A percentile compares a stretch with the other conserved stretches of the same genome.
Conservation (phyloP, 441 rosid genomes). For the Euphorbia celastroides region DNA sequence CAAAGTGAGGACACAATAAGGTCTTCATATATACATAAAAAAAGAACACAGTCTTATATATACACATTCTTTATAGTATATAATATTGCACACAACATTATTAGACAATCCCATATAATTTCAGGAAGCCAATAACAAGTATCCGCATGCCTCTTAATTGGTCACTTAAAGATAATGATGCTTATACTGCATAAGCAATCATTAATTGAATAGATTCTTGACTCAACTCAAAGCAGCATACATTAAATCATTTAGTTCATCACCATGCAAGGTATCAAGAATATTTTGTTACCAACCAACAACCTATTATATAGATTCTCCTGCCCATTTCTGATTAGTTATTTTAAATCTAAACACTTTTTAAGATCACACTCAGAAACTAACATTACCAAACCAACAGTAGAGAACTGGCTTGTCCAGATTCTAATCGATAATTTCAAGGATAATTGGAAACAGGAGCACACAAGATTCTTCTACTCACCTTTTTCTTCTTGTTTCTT, state of each 20-base stretch:
- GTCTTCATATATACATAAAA: neutral
- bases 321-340: neutral
- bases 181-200: neutral
- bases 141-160: neutral
- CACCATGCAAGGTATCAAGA: neutral
- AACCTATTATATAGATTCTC: neutral
- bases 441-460: neutral
- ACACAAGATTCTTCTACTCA: conserved; percentile 13
- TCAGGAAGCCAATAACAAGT: neutral
- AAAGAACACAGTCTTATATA: neutral
- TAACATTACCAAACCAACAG: neutral
- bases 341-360: neutral
- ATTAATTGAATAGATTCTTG: neutral
- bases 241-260: neutral
- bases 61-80: neutral
- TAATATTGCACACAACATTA: neutral
- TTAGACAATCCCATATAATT: neutral
- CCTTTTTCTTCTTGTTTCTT: conserved; percentile 90
- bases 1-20: conserved; percentile 1
- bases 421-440: neutral
- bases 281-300: neutral
- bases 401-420: neutral
- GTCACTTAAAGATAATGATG: neutral
- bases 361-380: neutral
- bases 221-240: neutral